Percentiles rank a stretch among this genome's conserved stretches.
phyloP scores from a whole-genome alignment of 2,329 filamentous ascomycete species.

The Sporothrix pallida region DNA sequence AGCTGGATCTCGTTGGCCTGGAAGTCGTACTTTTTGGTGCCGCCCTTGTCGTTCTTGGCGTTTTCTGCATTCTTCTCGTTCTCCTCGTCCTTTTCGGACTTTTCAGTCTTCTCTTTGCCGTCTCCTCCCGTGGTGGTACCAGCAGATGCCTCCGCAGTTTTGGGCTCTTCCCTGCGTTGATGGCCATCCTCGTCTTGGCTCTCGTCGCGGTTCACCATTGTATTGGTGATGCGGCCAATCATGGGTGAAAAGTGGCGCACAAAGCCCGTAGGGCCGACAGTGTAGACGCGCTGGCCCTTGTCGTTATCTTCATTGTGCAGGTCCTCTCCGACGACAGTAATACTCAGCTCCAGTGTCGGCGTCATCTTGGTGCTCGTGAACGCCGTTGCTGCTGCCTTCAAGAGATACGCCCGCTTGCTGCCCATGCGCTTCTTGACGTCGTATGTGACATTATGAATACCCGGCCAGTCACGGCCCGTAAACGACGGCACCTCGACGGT shows the following conservation, averaged over 20 bases:
- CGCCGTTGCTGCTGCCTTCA: slow-evolving; percentile 71
- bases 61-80: slow-evolving; percentile 39
- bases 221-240: slow-evolving; percentile 80
- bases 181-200: slow-evolving; percentile 50
- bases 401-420: slow-evolving; percentile 82
- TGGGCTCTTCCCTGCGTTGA: no score
- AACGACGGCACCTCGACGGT: slow-evolving; percentile 69
- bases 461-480: slow-evolving; percentile 66
- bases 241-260: slow-evolving; percentile 87
- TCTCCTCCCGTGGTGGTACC: slow-evolving; percentile 25
- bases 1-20: slow-evolving; percentile 93
- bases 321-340: slow-evolving; percentile 70
- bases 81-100: slow-evolving; percentile 48
- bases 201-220: slow-evolving; percentile 68
- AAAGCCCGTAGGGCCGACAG: slow-evolving; percentile 75
- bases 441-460: slow-evolving; percentile 66
- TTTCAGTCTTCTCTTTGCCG: slow-evolving; percentile 37
- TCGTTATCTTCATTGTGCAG: slow-evolving; percentile 61
- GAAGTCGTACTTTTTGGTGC: slow-evolving; percentile 63
- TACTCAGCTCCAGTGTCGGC: slow-evolving; percentile 73
- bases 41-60: background rate
- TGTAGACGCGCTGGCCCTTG: slow-evolving; percentile 75
- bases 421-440: slow-evolving; percentile 82
- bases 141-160: background rate
- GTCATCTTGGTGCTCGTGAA: slow-evolving; percentile 70